These are phyloP conservation scores for Yamadazyma ubonensis DNA, from an alignment of 805 yeast species.

Conservation along the genomic window DNA sequence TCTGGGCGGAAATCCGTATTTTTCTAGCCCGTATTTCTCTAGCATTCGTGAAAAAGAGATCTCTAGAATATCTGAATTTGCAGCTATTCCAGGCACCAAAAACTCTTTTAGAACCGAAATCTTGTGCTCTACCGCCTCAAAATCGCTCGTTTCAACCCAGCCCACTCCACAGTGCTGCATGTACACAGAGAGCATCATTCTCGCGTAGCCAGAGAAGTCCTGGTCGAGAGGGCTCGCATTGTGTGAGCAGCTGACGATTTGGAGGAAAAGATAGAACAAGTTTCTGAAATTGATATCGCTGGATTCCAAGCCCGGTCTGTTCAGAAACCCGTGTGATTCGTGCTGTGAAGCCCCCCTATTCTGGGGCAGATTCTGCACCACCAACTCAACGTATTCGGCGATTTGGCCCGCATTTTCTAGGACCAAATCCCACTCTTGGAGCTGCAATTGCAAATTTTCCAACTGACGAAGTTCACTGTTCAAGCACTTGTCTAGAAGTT, in stretches of 20 bases:
- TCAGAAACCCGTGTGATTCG: constrained; percentile 15
- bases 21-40: too few species aligned
- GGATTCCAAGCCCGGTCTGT: constrained; percentile 10
- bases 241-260: constrained; percentile 6
- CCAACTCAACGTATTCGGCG: background rate
- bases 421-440: constrained; percentile 11
- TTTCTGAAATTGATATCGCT: constrained; percentile 11
- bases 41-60: too few species aligned
- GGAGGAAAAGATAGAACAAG: constrained; percentile 14
- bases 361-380: background rate
- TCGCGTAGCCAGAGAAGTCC: constrained; percentile 9
- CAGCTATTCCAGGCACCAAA: background rate
- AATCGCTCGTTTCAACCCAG: constrained; percentile 11
- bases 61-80: too few species aligned
- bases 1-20: background rate
- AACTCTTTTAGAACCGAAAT: constrained; percentile 3
- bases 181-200: constrained; percentile 8
- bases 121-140: constrained; percentile 6
- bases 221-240: constrained; percentile 11
- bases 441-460: constrained; percentile 11
- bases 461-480: constrained; percentile 16
- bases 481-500: constrained; percentile 12
- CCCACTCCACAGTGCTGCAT: constrained; percentile 3
- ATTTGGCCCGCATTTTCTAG: constrained; percentile 2
- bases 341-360: too few species aligned